Evolutionary conservation across 345 rosid species (phyloP), one percentile per base, ranked within the genome.

Genomic region (Boechera stricta): DNA sequence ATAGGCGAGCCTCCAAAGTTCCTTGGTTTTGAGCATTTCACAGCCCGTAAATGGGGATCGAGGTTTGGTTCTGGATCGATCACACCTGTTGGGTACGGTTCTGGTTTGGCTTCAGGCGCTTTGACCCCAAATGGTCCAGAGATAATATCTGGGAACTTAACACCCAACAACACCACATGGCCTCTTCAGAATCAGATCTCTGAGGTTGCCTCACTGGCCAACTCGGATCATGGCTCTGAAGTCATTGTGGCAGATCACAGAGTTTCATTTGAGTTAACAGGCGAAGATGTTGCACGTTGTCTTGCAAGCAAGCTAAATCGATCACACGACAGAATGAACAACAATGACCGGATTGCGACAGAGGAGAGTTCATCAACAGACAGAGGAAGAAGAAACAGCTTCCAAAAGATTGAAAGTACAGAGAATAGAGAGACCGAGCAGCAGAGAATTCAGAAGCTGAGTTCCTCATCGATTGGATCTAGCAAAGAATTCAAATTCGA

Each of bases 231-330:
- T 32, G 88, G 86, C 47, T 70, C 84, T 57, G 82, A 80, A 80
- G 72, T 38, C 61, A 8, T 79, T 13, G 73, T 75, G 1, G 82
- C 67, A 13, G 82, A 80, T 70, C 96, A 91, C 75, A 87, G 98
- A 81, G 96, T 94, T 49, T 94, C 97, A 1, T 94, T 94, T 56
- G 98, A 94, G 86, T 75, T 94, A 77, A 91, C 93, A 32, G 96
- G 98, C 6, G 98, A 94, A 83, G 98, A 94, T 63, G 96, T 94
- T 60, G 98, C 96, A 0, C 93, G 91, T 51, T 90, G 97, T 84
- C 88, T 94, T 55, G 90, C 88, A 13, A 91, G 64, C 62, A 80
- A 80, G 73, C 58, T 75, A 3, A 74, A 74, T 15, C 71, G 79
- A 64, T 74, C 82, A 13, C 79, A 74, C 18, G 79, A 80, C 38